Base-by-base conservation (phyloP, 306 rosid species). In the Luffa aegyptiaca region DNA sequence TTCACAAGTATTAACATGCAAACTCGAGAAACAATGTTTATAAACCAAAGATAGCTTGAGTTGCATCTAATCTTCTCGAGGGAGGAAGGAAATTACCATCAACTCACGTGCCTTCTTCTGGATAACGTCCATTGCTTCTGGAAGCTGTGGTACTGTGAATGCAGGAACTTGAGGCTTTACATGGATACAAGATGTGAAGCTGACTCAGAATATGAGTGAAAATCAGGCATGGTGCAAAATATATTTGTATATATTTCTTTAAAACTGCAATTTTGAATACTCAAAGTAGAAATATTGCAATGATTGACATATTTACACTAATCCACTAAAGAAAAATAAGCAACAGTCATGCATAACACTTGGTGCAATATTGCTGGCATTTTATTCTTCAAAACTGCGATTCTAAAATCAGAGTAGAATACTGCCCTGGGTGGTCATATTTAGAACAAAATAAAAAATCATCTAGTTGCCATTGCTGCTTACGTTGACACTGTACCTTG, bases 141-240 rank as follows among this genome's bases (percentile, higher is more conserved):
- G 73, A 86, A 86, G 92, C 81, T 92, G 97, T 35, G 89, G 86
- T 74, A 89, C 93, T 48, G 90, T 83, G 88, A 90, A 92, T 59
- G 97, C 93, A 72, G 97, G 97, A 81, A 90, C 84, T 84, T 79
- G 84, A 85, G 90, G 97, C 97, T 92, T 88, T 89, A 87, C 74
- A 79, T 80, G 79, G 78, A 86, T 78, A 84, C 82, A 84, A 88
- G 83, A 87, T 74, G 86, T 82, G 82, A 84, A 86, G 75, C 87
- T 81, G 75, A 72, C 86, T 87, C 85, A 89, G 86, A 84, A 83
- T 81, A 83, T 42, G 85, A 63, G 76, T 65, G 56, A 80, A 69
- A 88, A 81, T 80, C 65, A 74, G 62, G 78, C 62, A 51, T 74
- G 3, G 77, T 13, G 42, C 6, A 18, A 74, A 49, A 33, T 33